A percentile compares a stretch with the other conserved stretches of the same genome.
These are phyloP conservation scores for Betula pendula DNA, from an alignment of 306 rosid genomes.

Conservation along the genomic window DNA sequence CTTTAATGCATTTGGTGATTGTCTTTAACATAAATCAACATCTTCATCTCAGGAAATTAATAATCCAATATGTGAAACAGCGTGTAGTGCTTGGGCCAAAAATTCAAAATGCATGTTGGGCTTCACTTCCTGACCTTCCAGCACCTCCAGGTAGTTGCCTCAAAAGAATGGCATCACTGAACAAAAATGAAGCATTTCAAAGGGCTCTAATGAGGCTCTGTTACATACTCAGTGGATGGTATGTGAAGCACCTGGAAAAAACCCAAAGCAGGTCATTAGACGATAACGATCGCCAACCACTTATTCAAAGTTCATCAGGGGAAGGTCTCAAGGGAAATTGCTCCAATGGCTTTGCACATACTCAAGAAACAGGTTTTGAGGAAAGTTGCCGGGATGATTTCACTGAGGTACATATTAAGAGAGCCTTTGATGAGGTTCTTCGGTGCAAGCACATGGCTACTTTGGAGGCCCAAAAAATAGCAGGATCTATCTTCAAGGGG, in stretches of 20 bases:
- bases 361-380: slow-evolving; percentile 35
- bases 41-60: slow-evolving; percentile 63
- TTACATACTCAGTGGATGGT: slow-evolving; percentile 67
- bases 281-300: slow-evolving; percentile 44
- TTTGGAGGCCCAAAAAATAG: slow-evolving; percentile 53
- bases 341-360: slow-evolving; percentile 26
- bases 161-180: slow-evolving; percentile 71
- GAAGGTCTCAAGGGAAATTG: slow-evolving; percentile 26
- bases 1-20: background rate
- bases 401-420: slow-evolving; percentile 53
- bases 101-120: slow-evolving; percentile 70
- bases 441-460: slow-evolving; percentile 63
- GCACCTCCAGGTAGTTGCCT: slow-evolving; percentile 64
- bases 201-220: slow-evolving; percentile 78
- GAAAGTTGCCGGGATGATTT: slow-evolving; percentile 83
- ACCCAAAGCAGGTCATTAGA: slow-evolving; percentile 38
- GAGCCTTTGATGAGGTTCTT: slow-evolving; percentile 73
- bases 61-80: slow-evolving; percentile 76
- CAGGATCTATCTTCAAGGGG: slow-evolving; percentile 26
- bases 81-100: slow-evolving; percentile 77
- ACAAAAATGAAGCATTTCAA: slow-evolving; percentile 51
- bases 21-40: slow-evolving; percentile 22
- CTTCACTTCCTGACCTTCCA: slow-evolving; percentile 70
- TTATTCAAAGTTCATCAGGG: slow-evolving; percentile 37
- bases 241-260: slow-evolving; percentile 58